Conservation (phyloP, 192 early-diverging fungal species). For the Entrophospora sp. region DNA sequence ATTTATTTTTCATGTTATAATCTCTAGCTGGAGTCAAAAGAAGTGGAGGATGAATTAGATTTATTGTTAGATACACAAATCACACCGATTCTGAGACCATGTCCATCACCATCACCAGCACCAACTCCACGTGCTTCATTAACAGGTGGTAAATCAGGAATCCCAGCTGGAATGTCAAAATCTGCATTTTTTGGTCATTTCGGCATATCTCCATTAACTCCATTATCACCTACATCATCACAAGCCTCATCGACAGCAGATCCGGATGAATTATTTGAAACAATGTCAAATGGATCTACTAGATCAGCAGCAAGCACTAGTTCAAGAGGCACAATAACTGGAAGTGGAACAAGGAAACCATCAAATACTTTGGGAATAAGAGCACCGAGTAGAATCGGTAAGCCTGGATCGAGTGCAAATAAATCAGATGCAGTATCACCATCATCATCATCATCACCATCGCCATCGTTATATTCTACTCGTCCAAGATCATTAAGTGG, state of each 20-base stretch:
- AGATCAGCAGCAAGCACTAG: conserved; percentile 13
- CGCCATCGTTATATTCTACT: no score
- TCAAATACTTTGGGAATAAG: conserved; percentile 5
- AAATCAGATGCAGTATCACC: neutral
- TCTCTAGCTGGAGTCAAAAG: conserved; percentile 1
- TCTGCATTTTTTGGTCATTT: conserved; percentile 9
- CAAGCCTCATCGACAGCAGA: conserved; percentile 15
- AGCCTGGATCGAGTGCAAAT: neutral
- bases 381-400: neutral
- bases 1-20: neutral
- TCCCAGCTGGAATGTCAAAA: conserved; percentile 4
- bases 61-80: conserved; percentile 11
- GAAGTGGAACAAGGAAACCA: neutral
- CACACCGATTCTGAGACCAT: conserved; percentile 9
- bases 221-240: conserved; percentile 17
- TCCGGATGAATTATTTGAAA: conserved; percentile 19
- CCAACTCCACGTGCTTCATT: neutral
- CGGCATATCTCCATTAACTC: neutral
- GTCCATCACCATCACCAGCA: conserved; percentile 6
- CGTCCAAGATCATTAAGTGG: conserved; percentile 10
- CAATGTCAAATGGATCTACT: conserved; percentile 19
- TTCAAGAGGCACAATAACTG: conserved; percentile 4
- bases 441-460: no score
- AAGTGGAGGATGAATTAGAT: conserved; percentile 9
- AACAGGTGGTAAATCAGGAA: conserved; percentile 1